These are phyloP conservation scores for Sordariomycetes sp. DNA, from an alignment of 2,329 filamentous ascomycete species.

Conservation along the genomic window DNA sequence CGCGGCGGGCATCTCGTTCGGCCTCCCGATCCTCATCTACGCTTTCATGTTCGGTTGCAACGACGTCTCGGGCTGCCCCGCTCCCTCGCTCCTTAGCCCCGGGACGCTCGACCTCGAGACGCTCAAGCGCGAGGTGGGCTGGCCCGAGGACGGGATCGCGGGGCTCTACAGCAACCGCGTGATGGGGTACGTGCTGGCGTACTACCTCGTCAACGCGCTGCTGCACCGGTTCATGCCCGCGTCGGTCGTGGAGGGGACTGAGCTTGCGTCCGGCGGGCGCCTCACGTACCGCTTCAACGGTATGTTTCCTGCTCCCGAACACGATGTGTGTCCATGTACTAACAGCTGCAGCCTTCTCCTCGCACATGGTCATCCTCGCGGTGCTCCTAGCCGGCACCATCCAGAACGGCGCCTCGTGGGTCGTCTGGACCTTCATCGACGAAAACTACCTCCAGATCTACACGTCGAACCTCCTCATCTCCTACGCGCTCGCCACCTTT, in stretches of 20 bases:
- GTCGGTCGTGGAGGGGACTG: constrained; percentile 54
- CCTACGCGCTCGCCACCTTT: constrained; percentile 59
- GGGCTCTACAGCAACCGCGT: constrained; percentile 60
- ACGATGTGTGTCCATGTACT: not conserved
- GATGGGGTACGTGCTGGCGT: constrained; percentile 57
- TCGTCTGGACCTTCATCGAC: constrained; percentile 84
- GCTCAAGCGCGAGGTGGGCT: constrained; percentile 70
- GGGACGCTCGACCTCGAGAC: constrained; percentile 56
- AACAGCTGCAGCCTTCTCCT: constrained; percentile 50
- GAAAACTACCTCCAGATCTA: constrained; percentile 82
- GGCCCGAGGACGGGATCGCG: constrained; percentile 57
- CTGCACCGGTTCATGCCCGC: constrained; percentile 70
- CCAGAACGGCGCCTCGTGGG: constrained; percentile 66
- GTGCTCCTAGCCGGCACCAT: constrained; percentile 62
- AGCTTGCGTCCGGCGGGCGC: constrained; percentile 56
- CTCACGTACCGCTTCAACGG: constrained; percentile 76
- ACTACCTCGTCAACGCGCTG: constrained; percentile 64
- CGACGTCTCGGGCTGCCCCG: constrained; percentile 81
- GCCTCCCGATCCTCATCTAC: constrained; percentile 69
- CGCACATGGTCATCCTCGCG: constrained; percentile 61
- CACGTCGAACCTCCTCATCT: constrained; percentile 68
- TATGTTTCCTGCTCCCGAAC: constrained; percentile 19
- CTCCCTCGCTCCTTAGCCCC: constrained; percentile 65
- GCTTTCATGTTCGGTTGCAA: constrained; percentile 78
- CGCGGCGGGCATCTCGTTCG: constrained; percentile 64